Conservation (phyloP, 805 yeast species). For the Saccharomycopsis fodiens region DNA sequence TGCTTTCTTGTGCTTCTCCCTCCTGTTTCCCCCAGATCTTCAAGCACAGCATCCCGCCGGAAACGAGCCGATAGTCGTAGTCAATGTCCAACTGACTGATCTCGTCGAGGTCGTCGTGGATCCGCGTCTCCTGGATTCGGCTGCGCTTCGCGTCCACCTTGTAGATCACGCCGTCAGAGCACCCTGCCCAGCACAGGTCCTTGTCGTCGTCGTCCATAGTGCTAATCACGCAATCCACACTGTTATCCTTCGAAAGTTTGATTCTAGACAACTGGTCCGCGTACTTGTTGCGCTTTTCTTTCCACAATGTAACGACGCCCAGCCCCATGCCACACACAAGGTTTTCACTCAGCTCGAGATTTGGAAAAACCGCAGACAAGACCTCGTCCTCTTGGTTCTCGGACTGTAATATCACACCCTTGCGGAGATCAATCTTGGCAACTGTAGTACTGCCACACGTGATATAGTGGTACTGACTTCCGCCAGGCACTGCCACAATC, state of each 20-base stretch:
- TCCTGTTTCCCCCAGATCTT: constrained; percentile 60
- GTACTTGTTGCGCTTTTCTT: constrained; percentile 55
- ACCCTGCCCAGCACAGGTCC: constrained; percentile 67
- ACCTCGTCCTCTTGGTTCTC: constrained; percentile 94
- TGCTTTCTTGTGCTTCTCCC: constrained; percentile 22
- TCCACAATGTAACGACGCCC: constrained; percentile 86
- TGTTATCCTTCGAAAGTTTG: constrained; percentile 57
- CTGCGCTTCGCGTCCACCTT: constrained; percentile 61
- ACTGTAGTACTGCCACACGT: constrained; percentile 79
- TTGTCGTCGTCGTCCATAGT: constrained; percentile 34
- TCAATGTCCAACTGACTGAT: constrained; percentile 74
- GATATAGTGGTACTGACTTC: constrained; percentile 68
- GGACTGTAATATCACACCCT: constrained; percentile 54
- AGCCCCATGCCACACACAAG: constrained; percentile 84
- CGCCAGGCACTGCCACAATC: constrained; percentile 57
- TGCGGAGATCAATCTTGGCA: constrained; percentile 70
- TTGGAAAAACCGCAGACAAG: constrained; percentile 64
- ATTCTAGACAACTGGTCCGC: constrained; percentile 77
- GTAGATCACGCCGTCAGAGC: constrained; percentile 65
- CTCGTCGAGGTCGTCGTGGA: constrained; percentile 67
- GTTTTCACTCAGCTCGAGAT: constrained; percentile 52
- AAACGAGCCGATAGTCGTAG: constrained; percentile 65
- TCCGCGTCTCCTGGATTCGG: constrained; percentile 53
- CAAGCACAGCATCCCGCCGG: constrained; percentile 77
- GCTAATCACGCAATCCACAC: constrained; percentile 55